A percentile compares a stretch with the other conserved stretches of the same genome.
Conservation (phyloP, 257 asterid species). For the Buddleja alternifolia region DNA sequence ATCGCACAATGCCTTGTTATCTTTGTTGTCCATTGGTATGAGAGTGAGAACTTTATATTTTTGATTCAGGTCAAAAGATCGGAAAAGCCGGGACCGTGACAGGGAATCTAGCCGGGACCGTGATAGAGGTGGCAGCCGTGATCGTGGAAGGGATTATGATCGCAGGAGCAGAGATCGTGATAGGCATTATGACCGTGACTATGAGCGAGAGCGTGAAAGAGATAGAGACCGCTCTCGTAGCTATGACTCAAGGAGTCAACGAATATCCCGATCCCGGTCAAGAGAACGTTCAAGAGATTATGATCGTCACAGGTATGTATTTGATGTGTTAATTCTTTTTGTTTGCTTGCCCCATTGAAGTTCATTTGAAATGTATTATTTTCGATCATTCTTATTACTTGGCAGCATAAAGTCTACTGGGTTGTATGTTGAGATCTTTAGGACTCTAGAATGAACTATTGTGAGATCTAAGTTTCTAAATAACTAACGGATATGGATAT, state of each 20-base stretch:
- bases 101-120: slow-evolving; percentile 74
- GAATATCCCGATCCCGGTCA: slow-evolving; percentile 89
- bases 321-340: neutral
- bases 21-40: neutral
- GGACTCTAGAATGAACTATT: neutral
- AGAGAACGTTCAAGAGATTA: slow-evolving; percentile 84
- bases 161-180: slow-evolving; percentile 75
- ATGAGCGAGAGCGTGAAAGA: slow-evolving; percentile 68
- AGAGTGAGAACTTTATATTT: slow-evolving; percentile 19
- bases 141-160: slow-evolving; percentile 64
- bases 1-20: neutral
- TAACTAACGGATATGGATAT: neutral
- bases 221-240: slow-evolving; percentile 70
- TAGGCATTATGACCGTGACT: slow-evolving; percentile 46
- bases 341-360: neutral
- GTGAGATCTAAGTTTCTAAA: neutral
- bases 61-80: slow-evolving; percentile 68
- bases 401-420: neutral
- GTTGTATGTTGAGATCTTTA: neutral
- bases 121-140: slow-evolving; percentile 68
- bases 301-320: slow-evolving; percentile 79
- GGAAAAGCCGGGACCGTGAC: slow-evolving; percentile 64
- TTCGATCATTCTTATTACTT: neutral
- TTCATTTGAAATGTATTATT: neutral
- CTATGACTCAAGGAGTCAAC: slow-evolving; percentile 78